phyloP scores from a whole-genome alignment of 768 basidiomycete species.

The Trametes villosa region DNA sequence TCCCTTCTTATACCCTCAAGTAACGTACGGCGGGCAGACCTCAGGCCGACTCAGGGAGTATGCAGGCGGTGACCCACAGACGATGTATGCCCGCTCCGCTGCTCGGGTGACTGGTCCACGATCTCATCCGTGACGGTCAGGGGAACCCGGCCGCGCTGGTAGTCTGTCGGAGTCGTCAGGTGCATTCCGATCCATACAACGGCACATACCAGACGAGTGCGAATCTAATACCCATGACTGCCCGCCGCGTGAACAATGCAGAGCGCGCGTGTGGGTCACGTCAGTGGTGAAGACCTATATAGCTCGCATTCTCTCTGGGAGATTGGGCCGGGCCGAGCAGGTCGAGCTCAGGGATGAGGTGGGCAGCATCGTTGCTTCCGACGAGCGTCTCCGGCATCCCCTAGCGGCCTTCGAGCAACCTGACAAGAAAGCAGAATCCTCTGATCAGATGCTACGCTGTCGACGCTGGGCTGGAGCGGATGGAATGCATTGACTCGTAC shows the following conservation, averaged over 20 bases:
- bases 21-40: no score
- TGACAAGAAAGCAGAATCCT: no score
- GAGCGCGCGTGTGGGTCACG: not conserved
- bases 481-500: no score
- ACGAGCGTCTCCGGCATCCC: no score
- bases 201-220: not conserved
- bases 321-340: no score
- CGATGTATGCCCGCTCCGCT: not conserved
- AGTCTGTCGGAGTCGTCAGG: not conserved
- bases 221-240: not conserved
- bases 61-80: not conserved
- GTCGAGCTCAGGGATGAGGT: no score
- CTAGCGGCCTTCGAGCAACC: no score
- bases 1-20: not conserved
- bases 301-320: no score
- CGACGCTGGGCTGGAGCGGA: no score
- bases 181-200: constrained; percentile 9
- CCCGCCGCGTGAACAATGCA: not conserved
- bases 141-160: constrained; percentile 2
- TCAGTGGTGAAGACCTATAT: no score
- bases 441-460: no score
- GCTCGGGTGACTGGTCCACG: not conserved
- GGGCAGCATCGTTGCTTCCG: no score
- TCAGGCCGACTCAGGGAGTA: not conserved
- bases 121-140: not conserved